Base-by-base conservation (phyloP, 192 early-diverging fungal genomes). In the Coemansia sp. region DNA sequence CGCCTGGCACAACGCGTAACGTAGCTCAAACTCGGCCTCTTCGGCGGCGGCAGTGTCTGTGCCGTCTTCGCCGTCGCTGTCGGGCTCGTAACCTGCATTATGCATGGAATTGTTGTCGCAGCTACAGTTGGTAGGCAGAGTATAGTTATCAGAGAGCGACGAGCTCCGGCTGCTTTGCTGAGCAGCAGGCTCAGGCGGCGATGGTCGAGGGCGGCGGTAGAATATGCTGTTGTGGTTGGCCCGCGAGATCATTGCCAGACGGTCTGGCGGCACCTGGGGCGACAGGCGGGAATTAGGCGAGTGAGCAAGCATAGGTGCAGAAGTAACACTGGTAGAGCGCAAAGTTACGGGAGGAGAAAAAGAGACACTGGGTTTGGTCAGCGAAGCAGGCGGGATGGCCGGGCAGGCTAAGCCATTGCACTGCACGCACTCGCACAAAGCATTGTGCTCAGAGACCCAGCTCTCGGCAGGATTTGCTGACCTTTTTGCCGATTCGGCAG, bases 221-320 rank as follows among this genome's bases (percentile, higher is more conserved):
- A 77, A 77, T 11, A 77, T 29, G 62, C 75, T 77, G 57, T 62
- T 62, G 38, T 58, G 64, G 19, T 56, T 54, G 21, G 22, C 59
- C 37, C 60, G 29, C 5, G 66, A 54, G 14, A 56, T 32, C 8
- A 56, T 24, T 2, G 43, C 59, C 4, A 59, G 53, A 12, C 50
- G 66, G 58, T 61, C 53, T 41, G 59, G 59, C 35, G 58, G 66
- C 51, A 60, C 1, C 2, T 7, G 52, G 1, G 62, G 5, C 4
- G 38, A 8, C 37, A 25, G 53, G 6, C 15, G 35, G 29, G 55
- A 4, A 37, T 45, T 58, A 37, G 49, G 19, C 9, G 17, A 32
- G 27, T 10, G 5, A 39, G 27, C 43, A 57, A 22, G 35, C 51
- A 53, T 23, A 4, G 50, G 7, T 19, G 8, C n/a, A 21, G 50